phyloP scores from a whole-genome alignment of 208 protist genomes.

The Porcisia hertigi region DNA sequence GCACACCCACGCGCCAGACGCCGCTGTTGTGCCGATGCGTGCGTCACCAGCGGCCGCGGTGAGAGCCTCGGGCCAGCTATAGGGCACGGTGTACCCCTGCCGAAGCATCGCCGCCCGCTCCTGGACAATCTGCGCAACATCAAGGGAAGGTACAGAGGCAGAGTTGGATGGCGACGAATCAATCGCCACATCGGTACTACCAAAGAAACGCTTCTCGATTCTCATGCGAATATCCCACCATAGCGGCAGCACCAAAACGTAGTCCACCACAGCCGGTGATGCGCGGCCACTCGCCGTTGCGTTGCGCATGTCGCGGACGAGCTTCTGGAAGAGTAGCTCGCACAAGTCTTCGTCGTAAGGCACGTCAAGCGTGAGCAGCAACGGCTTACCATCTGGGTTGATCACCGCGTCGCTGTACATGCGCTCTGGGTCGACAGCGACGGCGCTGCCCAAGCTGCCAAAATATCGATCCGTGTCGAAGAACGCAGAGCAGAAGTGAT shows the following conservation, averaged over 20 bases:
- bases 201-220: conserved; percentile 73
- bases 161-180: background rate
- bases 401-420: conserved; percentile 35
- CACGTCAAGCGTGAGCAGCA: conserved; percentile 86
- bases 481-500: conserved; percentile 87
- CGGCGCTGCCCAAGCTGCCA: conserved; percentile 81
- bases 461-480: conserved; percentile 86
- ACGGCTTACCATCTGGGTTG: conserved; percentile 42
- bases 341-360: conserved; percentile 91
- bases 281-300: background rate
- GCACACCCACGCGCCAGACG: conserved; percentile 45
- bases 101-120: conserved; percentile 53
- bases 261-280: conserved; percentile 49
- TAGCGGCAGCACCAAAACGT: conserved; percentile 83
- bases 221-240: conserved; percentile 81
- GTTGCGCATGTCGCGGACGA: conserved; percentile 61
- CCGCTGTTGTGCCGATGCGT: conserved; percentile 11
- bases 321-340: conserved; percentile 82
- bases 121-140: conserved; percentile 34
- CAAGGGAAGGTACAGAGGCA: background rate
- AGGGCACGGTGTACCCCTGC: conserved; percentile 58
- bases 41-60: conserved; percentile 44
- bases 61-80: conserved; percentile 64
- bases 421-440: conserved; percentile 54
- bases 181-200: conserved; percentile 3